These are phyloP conservation scores for Diplogelasinospora grovesii DNA, from an alignment of 495 filamentous ascomycete genomes.

Conservation along the genomic window DNA sequence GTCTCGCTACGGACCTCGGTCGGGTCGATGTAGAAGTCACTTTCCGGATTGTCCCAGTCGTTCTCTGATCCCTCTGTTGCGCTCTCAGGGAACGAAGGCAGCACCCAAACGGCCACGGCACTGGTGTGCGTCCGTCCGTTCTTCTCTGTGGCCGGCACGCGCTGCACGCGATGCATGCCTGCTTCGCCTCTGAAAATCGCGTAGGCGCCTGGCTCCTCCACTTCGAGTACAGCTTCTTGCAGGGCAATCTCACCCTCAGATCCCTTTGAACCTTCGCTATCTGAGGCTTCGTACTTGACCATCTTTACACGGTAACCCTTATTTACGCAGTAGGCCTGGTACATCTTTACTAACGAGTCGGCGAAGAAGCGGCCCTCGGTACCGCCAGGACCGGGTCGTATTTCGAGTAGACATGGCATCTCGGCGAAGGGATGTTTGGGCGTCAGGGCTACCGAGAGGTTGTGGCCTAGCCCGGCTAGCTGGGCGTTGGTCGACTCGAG, in stretches of 20 bases:
- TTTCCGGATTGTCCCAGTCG: slow-evolving; percentile 73
- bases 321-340: slow-evolving; percentile 66
- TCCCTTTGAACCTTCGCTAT: slow-evolving; percentile 53
- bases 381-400: slow-evolving; percentile 89
- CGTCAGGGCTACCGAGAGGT: slow-evolving; percentile 67
- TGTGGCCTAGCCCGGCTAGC: slow-evolving; percentile 52
- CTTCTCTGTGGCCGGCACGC: slow-evolving; percentile 82
- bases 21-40: slow-evolving; percentile 83
- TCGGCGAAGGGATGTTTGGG: slow-evolving; percentile 90
- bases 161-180: slow-evolving; percentile 91
- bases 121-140: slow-evolving; percentile 90
- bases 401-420: slow-evolving; percentile 84
- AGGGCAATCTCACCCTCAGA: slow-evolving; percentile 54
- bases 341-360: slow-evolving; percentile 83
- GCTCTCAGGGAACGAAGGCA: slow-evolving; percentile 72
- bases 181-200: slow-evolving; percentile 75
- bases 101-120: slow-evolving; percentile 82
- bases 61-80: slow-evolving; percentile 39
- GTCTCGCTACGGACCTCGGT: slow-evolving; percentile 80
- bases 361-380: slow-evolving; percentile 87
- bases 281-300: slow-evolving; percentile 46
- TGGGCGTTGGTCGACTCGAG: slow-evolving; percentile 54
- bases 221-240: slow-evolving; percentile 79
- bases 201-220: slow-evolving; percentile 73
- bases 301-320: slow-evolving; percentile 40